Evolutionary conservation across 768 basidiomycete genomes (phyloP), one percentile per base, ranked within the genome.

Genomic region (Mycena haematopus): DNA sequence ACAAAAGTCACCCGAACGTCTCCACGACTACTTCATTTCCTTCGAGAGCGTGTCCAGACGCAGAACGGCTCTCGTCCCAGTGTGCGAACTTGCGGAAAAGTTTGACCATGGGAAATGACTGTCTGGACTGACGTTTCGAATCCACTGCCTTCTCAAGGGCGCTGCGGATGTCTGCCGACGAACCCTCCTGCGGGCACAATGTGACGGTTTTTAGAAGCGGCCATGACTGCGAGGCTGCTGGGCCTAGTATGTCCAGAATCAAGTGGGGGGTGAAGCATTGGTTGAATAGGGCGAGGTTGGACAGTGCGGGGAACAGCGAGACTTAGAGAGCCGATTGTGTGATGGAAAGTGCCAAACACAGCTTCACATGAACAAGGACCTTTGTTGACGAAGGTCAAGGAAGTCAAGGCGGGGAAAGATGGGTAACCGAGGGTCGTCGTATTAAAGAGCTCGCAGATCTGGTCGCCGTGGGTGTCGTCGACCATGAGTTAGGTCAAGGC

Each of bases 381-480:
- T 42, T 3, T 14, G 25, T 14, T 15, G 25, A 29, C 5, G 13
- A 51, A 58, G 0, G 47, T 40, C 2, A 58, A 14, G 24, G 56
- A 42, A 2, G 35, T 57, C 36, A 58, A n/a, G 24, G 47, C 33
- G 27, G 56, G 49, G n/a, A 58, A 58, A 11, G 27, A 25, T 19
- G 17, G 11, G 17, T 35, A 44, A 35, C 44, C 10, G 44, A 38
- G 31, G 27, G 10, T 27, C 22, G 31, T 27, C 22, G 46, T 24
- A 11, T 51, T 40, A n/a, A 58, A 40, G 17, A 51, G 49, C 15
- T 3, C 6, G 36, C 27, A 38, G 17, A 58, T 58, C 25, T 58
- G 47, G 24, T 58, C 56, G 24, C n/a, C 40, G 40, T 42, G 40
- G 40, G 40, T 42, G 40, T 10, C 40, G 19, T n/a, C 6, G 40